Evolutionary conservation across 2,329 filamentous ascomycete species (phyloP).

Genomic region (Clarireedia paspali): DNA sequence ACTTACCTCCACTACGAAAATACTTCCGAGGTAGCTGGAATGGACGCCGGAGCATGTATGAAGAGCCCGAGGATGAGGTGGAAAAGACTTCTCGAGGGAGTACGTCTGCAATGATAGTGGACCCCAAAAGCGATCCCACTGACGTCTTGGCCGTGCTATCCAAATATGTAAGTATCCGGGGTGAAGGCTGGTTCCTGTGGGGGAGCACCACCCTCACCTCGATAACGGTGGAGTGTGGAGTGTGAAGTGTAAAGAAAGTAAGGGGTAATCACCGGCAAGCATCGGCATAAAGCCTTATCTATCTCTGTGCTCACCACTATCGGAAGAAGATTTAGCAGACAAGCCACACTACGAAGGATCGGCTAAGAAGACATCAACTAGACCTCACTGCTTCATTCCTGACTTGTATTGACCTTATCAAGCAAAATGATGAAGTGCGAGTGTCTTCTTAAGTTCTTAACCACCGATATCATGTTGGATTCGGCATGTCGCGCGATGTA

Average conservation of each 20-base stretch:
- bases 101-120: too few relatives aligned
- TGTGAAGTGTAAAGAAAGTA: neutral
- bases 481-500: neutral
- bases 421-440: neutral
- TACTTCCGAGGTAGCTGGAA: neutral
- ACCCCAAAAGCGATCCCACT: too few relatives aligned
- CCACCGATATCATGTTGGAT: neutral
- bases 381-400: too few relatives aligned
- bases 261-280: neutral
- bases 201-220: neutral
- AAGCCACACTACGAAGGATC: neutral
- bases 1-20: neutral
- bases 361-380: neutral
- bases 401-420: neutral
- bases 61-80: too few relatives aligned
- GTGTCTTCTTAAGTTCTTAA: conserved; percentile 4
- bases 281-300: neutral
- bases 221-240: neutral
- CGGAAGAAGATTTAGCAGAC: neutral
- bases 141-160: too few relatives aligned
- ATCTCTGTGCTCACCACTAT: neutral
- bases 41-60: too few relatives aligned
- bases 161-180: too few relatives aligned
- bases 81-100: too few relatives aligned
- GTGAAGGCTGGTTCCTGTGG: neutral